Evolutionary conservation across 805 yeast genomes (phyloP), one percentile per base, ranked within the genome.

Genomic region (Vanderwaltozyma tropicalis): DNA sequence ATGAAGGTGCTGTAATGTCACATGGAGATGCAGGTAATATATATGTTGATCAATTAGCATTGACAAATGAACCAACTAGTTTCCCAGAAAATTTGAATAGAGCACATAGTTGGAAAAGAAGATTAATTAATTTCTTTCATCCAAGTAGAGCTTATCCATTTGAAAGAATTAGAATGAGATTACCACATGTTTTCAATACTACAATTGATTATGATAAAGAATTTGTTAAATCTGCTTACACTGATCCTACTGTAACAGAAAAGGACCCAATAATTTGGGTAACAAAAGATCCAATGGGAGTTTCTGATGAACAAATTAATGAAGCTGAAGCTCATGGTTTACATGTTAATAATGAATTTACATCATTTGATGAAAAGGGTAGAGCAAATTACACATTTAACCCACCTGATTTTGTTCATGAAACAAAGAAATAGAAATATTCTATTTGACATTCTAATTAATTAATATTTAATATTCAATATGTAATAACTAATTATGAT

Each of bases 271-370:
- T 71, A 40, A 64, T 80, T 35, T 83, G 94, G 94, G 64, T 81
- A 43, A 76, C 81, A 31, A 71, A 64, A 46, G 94, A 83, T 57
- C 63, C 71, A 5, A 61, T 76, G 64, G 89, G 92, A 5, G 66
- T 83, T 38, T 71, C 83, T 14, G 69, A 70, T 35, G 67, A 70
- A 40, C 78, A 80, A 52, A 70, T 77, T 44, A 63, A 63, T 26
- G 69, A 69, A 45, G 76, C 82, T 11, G 58, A 67, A n/a, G 76
- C 72, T 21, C 66, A 66, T 34, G 55, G 53, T 26, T 72, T 79
- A 18, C 67, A 67, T 41, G 77, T 78, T 6, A 61, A 67, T 29
- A 79, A 80, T 51, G 76, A 65, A 14, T 67, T 72, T 47, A 78
- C 92, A 5, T 55, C 60, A 5, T 71, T 66, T 43, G 68, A 75